These are phyloP conservation scores for Anthoceros angustus DNA, from an alignment of 225 moss, liverwort and hornwort genomes.

Conservation along the genomic window DNA sequence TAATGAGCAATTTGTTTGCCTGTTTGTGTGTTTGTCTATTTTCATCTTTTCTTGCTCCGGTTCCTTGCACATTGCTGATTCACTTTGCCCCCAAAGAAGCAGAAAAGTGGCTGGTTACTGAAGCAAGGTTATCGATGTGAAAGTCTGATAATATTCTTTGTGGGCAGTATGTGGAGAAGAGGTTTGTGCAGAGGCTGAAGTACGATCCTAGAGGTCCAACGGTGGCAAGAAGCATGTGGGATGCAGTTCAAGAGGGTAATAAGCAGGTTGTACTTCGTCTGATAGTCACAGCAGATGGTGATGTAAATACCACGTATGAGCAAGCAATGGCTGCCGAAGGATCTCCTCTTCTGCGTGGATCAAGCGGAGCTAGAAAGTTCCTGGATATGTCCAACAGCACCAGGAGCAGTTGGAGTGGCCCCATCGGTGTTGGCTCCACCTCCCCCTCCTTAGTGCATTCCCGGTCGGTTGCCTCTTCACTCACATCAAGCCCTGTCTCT, in stretches of 20 bases:
- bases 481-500: conserved; percentile 19
- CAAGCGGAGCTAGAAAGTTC: conserved; percentile 30
- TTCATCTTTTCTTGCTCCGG: background rate
- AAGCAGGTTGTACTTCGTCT: conserved; percentile 57
- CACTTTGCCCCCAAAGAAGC: too few species aligned
- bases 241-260: conserved; percentile 49
- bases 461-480: conserved; percentile 27
- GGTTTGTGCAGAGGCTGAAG: conserved; percentile 38
- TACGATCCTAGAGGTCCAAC: conserved; percentile 25
- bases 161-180: conserved; percentile 65
- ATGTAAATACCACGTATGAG: conserved; percentile 61
- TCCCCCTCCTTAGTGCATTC: conserved; percentile 19
- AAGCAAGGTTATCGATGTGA: background rate
- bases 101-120: too few species aligned
- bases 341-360: conserved; percentile 27
- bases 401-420: conserved; percentile 50
- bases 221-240: conserved; percentile 52
- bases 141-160: background rate
- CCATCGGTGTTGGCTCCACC: conserved; percentile 18
- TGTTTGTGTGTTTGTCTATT: background rate
- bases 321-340: conserved; percentile 44
- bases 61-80: background rate
- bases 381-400: conserved; percentile 31
- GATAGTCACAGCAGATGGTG: conserved; percentile 49
- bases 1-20: background rate